Percentiles rank a stretch among this genome's conserved stretches.
Conservation (phyloP, 108 stramenopile species). For the Skeletonema grethae region DNA sequence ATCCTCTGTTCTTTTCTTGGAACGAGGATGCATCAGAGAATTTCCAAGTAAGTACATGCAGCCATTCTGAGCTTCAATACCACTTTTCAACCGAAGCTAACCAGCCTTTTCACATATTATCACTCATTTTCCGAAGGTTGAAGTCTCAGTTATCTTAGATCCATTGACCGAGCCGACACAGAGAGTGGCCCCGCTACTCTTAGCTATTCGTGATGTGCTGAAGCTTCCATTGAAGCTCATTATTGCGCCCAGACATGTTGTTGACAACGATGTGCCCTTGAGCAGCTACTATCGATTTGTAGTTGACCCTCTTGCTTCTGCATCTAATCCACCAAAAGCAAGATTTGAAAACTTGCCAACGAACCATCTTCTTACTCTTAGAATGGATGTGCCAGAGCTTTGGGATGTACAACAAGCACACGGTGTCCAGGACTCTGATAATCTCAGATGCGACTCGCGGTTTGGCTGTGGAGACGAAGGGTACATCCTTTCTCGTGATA, state of each 20-base stretch:
- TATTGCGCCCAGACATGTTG: slow-evolving; percentile 60
- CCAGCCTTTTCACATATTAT: not conserved
- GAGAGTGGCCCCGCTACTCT: slow-evolving; percentile 79
- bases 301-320: slow-evolving; percentile 60
- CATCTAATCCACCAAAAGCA: slow-evolving; percentile 60
- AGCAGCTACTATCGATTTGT: slow-evolving; percentile 95
- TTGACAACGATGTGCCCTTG: slow-evolving; percentile 84
- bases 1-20: slow-evolving; percentile 68
- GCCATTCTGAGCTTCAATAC: not conserved
- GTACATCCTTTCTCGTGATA: slow-evolving; percentile 20
- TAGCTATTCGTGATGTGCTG: slow-evolving; percentile 75
- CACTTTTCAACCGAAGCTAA: not conserved
- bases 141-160: slow-evolving; percentile 83
- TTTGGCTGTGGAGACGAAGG: slow-evolving; percentile 69
- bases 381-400: slow-evolving; percentile 94
- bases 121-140: slow-evolving; percentile 27
- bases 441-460: slow-evolving; percentile 85
- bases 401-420: slow-evolving; percentile 94
- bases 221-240: slow-evolving; percentile 70
- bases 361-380: slow-evolving; percentile 89
- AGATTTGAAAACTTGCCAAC: slow-evolving; percentile 84
- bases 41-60: slow-evolving; percentile 19
- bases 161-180: slow-evolving; percentile 91
- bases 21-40: slow-evolving; percentile 44
- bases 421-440: slow-evolving; percentile 94